phyloP scores from a whole-genome alignment of 106 monocot genomes.

The Dioscorea alata region DNA sequence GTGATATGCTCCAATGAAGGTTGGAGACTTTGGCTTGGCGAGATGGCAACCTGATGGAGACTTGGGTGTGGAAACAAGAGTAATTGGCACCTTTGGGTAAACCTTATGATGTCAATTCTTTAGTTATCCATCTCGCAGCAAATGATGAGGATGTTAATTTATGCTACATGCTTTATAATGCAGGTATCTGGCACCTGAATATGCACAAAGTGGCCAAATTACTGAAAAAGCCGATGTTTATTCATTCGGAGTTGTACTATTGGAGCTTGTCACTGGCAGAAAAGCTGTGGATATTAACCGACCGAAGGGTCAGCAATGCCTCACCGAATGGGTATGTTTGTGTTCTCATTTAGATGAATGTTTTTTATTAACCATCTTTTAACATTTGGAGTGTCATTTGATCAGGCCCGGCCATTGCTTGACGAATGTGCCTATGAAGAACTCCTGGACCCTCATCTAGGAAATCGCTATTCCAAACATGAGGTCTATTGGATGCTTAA shows the following conservation, averaged over 20 bases:
- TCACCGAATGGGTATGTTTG: constrained; percentile 42
- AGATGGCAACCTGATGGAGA: constrained; percentile 39
- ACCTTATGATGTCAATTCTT: not conserved
- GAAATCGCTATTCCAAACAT: constrained; percentile 14
- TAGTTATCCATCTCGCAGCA: not conserved
- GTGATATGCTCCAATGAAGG: constrained; percentile 9
- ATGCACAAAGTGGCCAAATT: constrained; percentile 37
- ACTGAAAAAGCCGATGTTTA: constrained; percentile 49
- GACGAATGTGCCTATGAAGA: constrained; percentile 22
- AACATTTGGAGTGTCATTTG: not conserved
- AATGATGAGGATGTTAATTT: not conserved
- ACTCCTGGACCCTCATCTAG: constrained; percentile 25
- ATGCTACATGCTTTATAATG: not conserved
- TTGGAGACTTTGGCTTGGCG: constrained; percentile 48
- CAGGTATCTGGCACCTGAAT: constrained; percentile 46
- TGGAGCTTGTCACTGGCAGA: constrained; percentile 39
- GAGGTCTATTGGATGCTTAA: constrained; percentile 32
- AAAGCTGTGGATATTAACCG: constrained; percentile 41
- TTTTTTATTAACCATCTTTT: not conserved
- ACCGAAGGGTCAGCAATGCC: constrained; percentile 45
- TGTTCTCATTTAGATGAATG: not conserved
- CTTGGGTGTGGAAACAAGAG: constrained; percentile 25
- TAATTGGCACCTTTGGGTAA: constrained; percentile 43
- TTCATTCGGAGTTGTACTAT: constrained; percentile 38
- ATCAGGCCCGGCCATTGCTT: constrained; percentile 31